Conservation (phyloP, 192 early-diverging fungal species). For the Podila epigama region DNA sequence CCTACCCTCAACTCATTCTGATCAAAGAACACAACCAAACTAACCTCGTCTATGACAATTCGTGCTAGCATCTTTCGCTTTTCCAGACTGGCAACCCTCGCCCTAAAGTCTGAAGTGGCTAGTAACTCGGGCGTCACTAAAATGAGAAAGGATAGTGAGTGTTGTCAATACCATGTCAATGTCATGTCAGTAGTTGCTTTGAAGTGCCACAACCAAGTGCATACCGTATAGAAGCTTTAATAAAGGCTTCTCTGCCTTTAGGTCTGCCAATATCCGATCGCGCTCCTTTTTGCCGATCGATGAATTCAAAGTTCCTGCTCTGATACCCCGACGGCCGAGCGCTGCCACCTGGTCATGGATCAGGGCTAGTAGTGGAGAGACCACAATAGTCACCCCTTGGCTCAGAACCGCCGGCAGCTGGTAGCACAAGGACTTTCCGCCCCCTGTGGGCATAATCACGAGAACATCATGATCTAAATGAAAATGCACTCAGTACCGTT, state of each 20-base stretch:
- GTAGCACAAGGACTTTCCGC: constrained; percentile 96
- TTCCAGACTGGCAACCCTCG: constrained; percentile 61
- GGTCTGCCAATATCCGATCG: constrained; percentile 60
- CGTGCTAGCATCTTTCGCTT: constrained; percentile 69
- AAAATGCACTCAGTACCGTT: neutral
- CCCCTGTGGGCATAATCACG: constrained; percentile 99
- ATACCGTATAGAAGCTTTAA: constrained; percentile 74
- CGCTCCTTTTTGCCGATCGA: constrained; percentile 59
- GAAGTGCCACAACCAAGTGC: neutral
- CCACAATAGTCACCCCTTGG: constrained; percentile 83
- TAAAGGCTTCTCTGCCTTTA: constrained; percentile 51
- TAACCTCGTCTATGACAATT: constrained; percentile 85
- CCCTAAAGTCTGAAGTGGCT: constrained; percentile 66
- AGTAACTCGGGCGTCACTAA: constrained; percentile 86
- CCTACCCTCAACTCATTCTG: too few relatives aligned
- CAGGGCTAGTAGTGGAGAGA: constrained; percentile 94
- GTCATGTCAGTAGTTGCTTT: neutral
- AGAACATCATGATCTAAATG: constrained; percentile 80
- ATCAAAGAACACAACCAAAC: neutral
- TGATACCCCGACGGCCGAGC: constrained; percentile 51
- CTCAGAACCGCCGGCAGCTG: constrained; percentile 89
- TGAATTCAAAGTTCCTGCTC: constrained; percentile 65
- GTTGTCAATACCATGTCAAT: neutral
- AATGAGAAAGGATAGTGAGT: neutral
- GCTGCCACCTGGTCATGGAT: constrained; percentile 93